Percentiles rank a stretch among this genome's conserved stretches.
Evolutionary conservation across 202 grass and related monocot species (phyloP).

Genomic region (Carex sylvatica): DNA sequence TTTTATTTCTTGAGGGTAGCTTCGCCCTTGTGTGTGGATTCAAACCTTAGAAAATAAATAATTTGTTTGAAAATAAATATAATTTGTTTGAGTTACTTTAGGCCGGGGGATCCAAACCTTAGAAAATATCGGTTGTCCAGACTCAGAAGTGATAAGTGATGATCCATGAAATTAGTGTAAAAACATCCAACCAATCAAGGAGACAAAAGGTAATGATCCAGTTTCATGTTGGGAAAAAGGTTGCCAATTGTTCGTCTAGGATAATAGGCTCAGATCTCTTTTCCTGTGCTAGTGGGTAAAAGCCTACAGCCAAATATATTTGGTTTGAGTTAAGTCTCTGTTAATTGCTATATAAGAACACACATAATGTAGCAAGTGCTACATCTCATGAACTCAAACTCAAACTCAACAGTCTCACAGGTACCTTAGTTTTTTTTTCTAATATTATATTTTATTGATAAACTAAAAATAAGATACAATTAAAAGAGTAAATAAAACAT

Average conservation of each 20-base stretch:
- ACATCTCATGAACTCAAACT: not conserved
- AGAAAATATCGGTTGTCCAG: not conserved
- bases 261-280: constrained; percentile 9
- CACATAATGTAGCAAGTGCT: not conserved
- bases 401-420: no score
- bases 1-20: no score
- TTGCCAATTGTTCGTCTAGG: not conserved
- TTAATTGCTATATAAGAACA: not conserved
- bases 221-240: constrained; percentile 1
- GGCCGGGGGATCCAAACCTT: no score
- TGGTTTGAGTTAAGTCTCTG: not conserved
- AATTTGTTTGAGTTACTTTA: no score
- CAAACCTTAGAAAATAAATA: not conserved
- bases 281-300: constrained; percentile 2
- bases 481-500: no score
- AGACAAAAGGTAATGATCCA: constrained; percentile 12
- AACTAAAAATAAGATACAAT: no score
- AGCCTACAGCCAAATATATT: not conserved
- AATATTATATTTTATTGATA: no score
- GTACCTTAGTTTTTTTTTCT: no score
- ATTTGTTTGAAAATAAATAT: no score
- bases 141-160: not conserved
- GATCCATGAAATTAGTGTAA: not conserved
- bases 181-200: constrained; percentile 4
- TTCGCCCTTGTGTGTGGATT: no score